A percentile compares a stretch with the other conserved stretches of the same genome.
These are phyloP conservation scores for Tolypocladium sp. DNA, from an alignment of 2,329 filamentous ascomycete species.

Conservation along the genomic window DNA sequence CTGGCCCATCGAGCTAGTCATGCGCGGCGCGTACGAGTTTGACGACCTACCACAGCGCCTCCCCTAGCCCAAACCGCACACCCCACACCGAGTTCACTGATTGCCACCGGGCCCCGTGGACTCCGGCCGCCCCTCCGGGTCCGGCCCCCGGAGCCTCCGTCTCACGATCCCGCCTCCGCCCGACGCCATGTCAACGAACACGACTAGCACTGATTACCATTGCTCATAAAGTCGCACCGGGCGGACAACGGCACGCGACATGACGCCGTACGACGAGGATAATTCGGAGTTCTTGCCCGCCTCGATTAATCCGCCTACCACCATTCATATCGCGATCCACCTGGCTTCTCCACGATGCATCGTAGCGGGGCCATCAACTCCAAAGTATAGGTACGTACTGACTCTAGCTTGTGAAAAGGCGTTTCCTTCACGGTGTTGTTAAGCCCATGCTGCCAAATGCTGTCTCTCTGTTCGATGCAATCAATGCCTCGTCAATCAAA, in stretches of 20 bases:
- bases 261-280: neutral
- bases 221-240: neutral
- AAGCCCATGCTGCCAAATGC: neutral
- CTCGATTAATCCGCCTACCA: neutral
- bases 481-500: neutral
- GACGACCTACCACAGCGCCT: neutral
- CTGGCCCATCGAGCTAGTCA: neutral
- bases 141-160: neutral
- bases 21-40: neutral
- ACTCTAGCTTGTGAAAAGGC: neutral
- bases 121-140: slow-evolving; percentile 1
- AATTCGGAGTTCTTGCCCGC: neutral
- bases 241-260: neutral
- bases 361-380: neutral
- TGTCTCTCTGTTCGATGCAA: neutral
- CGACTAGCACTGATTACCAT: neutral
- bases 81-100: neutral
- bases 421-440: neutral
- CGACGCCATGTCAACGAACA: neutral
- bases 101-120: slow-evolving; percentile 5
- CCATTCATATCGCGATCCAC: neutral
- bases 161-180: neutral
- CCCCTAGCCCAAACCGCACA: neutral
- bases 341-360: neutral
- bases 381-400: neutral